Evolutionary conservation across 2,329 filamentous ascomycete species (phyloP), one percentile per base, ranked within the genome.

Genomic region (Pestalotiopsis sp.): DNA sequence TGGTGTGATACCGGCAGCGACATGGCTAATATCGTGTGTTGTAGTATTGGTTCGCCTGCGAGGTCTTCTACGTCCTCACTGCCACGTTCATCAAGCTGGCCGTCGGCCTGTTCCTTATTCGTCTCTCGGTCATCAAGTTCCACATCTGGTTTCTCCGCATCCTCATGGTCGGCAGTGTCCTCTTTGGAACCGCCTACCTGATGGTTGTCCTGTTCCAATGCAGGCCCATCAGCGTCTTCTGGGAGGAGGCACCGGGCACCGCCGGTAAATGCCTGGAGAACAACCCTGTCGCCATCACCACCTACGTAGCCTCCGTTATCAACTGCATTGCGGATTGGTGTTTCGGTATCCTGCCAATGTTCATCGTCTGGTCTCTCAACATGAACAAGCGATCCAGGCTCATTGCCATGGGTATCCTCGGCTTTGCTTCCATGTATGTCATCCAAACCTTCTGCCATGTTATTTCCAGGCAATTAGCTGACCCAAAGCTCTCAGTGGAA

Each of bases 381-480:
- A 65, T 68, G 17, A 52, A 62, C 38, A 61, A 59, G 48, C 39
- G 38, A 6, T 44, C 40, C 22, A 68, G 62, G 40, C 55, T 65
- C n/a, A 48, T 65, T 20, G 66, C 65, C 56, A 60, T 44, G 35
- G 65, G 62, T 30, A 44, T 68, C 6, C 57, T 68, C 3, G 63
- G 62, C n/a, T 68, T 68, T 68, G 66, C 66, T 22, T 62, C 66
- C 10, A 68, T 68, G 66, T 63, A 30, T 40, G 60, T 63, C 11
- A 44, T 5, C 22, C 1, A 5, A 24, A 4, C 22, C 4, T 20
- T 2, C 22, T 7, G 13, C 20, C 39, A 22, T n/a, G 24, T 9
- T 14, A 24, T n/a, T 20, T 35, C 1, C 11, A 39, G 13, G 20
- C 20, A 17, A 63, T 48, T 10, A 63, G 38, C 60, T 63, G n/a